Evolutionary conservation across 176 grass and related monocot species (phyloP), one percentile per base, ranked within the genome.

Genomic region (Zoysia japonica): DNA sequence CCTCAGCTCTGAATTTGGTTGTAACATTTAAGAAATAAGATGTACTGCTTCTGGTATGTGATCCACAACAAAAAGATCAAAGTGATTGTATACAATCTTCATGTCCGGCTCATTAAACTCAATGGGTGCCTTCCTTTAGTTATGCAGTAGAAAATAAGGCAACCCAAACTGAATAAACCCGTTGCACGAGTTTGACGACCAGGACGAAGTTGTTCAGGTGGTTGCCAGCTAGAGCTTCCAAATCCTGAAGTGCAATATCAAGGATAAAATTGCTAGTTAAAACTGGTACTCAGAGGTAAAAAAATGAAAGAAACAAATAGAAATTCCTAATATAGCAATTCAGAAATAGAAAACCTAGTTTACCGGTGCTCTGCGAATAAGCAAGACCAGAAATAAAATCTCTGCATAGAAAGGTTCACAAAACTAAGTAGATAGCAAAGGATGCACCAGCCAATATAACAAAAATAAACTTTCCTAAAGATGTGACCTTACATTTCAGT

Each of bases 141-240:
- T 45, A 98, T 90, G 78, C 96, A 98, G 68, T 92, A 98, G 81
- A 98, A 98, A 65, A 98, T 84, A 81, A 98, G 87, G 59, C 92
- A 98, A 17, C 92, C 96, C 70, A 98, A 85, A 92, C 90, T 98
- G 83, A 98, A 98, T 76, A 98, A 75, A 84, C 94, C 96, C 60
- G 94, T 76, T 60, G 96, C 92, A 78, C 92, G 84, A 80, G 90
- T 93, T 73, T 98, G 96, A 57, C 92, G 90, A 39, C 82, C 92
- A 72, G 84, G 75, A 70, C 70, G 8, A 85, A 98, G 87, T 64
- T 98, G 96, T 65, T 98, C 95, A 19, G 90, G 96, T 83, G 96
- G 90, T 86, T 94, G 96, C 96, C 96, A 98, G 50, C 96, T 92
- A 40, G 96, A 98, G 65, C 96, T 98, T 84, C 96, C 96, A 82